phyloP scores from a whole-genome alignment of 1,284 basidiomycete species.

The Stereum hirsutum region DNA sequence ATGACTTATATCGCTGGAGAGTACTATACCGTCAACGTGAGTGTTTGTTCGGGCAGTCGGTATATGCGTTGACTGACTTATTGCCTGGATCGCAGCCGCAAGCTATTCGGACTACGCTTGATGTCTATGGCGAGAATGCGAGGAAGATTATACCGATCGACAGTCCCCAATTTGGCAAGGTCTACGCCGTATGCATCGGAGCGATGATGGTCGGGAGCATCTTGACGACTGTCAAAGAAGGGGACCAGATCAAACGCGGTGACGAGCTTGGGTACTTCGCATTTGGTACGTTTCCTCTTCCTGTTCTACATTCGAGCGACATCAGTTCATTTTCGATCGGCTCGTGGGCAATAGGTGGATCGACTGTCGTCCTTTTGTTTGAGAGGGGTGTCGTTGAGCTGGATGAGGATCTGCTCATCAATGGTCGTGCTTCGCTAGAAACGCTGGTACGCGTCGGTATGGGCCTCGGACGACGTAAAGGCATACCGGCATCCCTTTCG shows the following conservation, averaged over 20 bases:
- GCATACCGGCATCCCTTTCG: too few species aligned
- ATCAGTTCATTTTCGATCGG: background rate
- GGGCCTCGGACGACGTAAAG: slow-evolving; percentile 69
- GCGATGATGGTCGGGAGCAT: slow-evolving; percentile 96
- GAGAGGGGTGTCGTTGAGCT: slow-evolving; percentile 77
- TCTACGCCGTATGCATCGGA: slow-evolving; percentile 85
- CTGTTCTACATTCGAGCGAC: too few species aligned
- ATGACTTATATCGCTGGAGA: slow-evolving; percentile 80
- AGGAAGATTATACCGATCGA: slow-evolving; percentile 87
- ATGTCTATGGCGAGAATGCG: slow-evolving; percentile 93
- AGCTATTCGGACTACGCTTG: slow-evolving; percentile 73
- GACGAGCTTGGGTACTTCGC: slow-evolving; percentile 93
- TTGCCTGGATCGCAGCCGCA: slow-evolving; percentile 55
- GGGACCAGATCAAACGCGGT: slow-evolving; percentile 71
- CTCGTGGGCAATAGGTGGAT: slow-evolving; percentile 50
- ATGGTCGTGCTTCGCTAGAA: slow-evolving; percentile 76
- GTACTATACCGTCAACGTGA: slow-evolving; percentile 88
- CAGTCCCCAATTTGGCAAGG: slow-evolving; percentile 77
- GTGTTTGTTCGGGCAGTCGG: slow-evolving; percentile 22
- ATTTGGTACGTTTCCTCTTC: slow-evolving; percentile 55
- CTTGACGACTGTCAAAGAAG: slow-evolving; percentile 77
- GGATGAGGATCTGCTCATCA: slow-evolving; percentile 88
- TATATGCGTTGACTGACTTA: background rate
- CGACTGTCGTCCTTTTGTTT: slow-evolving; percentile 83
- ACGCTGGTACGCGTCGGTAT: slow-evolving; percentile 85